Conservation (phyloP, 2,329 filamentous ascomycete genomes). For the Ophiostoma angusticollis region DNA sequence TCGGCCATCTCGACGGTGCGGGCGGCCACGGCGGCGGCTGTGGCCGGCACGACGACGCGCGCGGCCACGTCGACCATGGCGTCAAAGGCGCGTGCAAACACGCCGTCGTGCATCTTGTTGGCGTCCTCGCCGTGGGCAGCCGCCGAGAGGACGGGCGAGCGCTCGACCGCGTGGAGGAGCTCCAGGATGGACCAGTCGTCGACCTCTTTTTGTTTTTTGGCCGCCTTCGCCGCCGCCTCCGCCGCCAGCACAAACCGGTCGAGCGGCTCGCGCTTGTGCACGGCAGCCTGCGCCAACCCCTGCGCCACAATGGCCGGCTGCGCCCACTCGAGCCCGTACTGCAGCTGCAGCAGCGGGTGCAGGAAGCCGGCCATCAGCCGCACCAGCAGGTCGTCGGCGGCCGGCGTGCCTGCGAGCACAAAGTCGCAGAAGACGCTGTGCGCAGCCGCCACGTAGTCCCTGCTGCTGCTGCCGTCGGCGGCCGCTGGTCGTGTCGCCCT, state of each 20-base stretch:
- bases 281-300: conserved; percentile 62
- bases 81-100: conserved; percentile 48
- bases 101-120: conserved; percentile 57
- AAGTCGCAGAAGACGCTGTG: conserved; percentile 49
- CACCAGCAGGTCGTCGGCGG: conserved; percentile 54
- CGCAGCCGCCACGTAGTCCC: too few species aligned
- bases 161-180: conserved; percentile 47
- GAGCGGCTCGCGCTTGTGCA: conserved; percentile 36
- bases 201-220: background rate
- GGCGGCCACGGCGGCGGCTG: conserved; percentile 46
- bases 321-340: conserved; percentile 70
- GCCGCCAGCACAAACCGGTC: conserved; percentile 1
- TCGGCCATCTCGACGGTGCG: conserved; percentile 55
- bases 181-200: conserved; percentile 31
- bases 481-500: too few species aligned
- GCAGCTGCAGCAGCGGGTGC: conserved; percentile 74
- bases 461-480: too few species aligned
- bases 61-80: conserved; percentile 50
- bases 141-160: conserved; percentile 40
- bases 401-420: conserved; percentile 52
- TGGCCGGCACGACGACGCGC: conserved; percentile 42
- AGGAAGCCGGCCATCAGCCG: conserved; percentile 58
- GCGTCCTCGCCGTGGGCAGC: conserved; percentile 38
- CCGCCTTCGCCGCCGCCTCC: conserved; percentile 1
- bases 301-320: conserved; percentile 74